Percentiles rank a stretch among this genome's conserved stretches.
Evolutionary conservation across 2,329 filamentous ascomycete genomes (phyloP).

Genomic region (Sordariomycetes sp.): DNA sequence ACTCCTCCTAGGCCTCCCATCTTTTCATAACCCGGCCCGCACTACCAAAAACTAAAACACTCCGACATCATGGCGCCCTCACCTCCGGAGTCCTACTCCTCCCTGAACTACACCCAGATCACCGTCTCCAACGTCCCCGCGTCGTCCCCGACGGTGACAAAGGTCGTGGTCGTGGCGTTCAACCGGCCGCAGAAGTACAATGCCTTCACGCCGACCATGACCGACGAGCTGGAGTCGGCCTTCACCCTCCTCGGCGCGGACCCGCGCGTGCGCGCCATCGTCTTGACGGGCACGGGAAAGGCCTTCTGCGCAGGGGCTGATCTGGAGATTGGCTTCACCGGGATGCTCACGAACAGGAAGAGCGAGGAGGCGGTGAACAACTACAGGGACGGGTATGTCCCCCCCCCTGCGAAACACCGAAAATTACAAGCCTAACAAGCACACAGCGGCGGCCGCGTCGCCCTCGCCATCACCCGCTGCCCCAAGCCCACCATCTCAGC

Average conservation of each 20-base stretch:
- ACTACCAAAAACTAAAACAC: too few species aligned
- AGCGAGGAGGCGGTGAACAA: constrained; percentile 14
- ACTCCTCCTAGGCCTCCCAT: too few species aligned
- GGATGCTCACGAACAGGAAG: constrained; percentile 12
- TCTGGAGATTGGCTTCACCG: constrained; percentile 46
- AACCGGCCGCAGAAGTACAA: constrained; percentile 49
- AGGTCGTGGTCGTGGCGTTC: constrained; percentile 49
- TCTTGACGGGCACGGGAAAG: constrained; percentile 51
- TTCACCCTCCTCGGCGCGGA: constrained; percentile 43
- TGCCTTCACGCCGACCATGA: constrained; percentile 30
- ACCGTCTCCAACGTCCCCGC: constrained; percentile 4
- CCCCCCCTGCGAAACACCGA: too few species aligned
- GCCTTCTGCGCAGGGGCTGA: constrained; percentile 62
- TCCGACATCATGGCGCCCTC: neutral
- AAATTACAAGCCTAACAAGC: too few species aligned
- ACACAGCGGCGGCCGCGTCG: constrained; percentile 37
- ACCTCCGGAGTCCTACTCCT: constrained; percentile 1
- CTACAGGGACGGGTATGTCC: neutral
- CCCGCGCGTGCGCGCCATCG: constrained; percentile 46
- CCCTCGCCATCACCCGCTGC: constrained; percentile 50
- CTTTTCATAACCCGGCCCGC: too few species aligned
- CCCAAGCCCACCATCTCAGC: constrained; percentile 69
- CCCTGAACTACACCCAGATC: constrained; percentile 6
- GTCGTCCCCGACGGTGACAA: constrained; percentile 13
- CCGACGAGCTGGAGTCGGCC: constrained; percentile 5